phyloP scores from a whole-genome alignment of 108 stramenopile genomes.

The Pseudonitzschia pungens region DNA sequence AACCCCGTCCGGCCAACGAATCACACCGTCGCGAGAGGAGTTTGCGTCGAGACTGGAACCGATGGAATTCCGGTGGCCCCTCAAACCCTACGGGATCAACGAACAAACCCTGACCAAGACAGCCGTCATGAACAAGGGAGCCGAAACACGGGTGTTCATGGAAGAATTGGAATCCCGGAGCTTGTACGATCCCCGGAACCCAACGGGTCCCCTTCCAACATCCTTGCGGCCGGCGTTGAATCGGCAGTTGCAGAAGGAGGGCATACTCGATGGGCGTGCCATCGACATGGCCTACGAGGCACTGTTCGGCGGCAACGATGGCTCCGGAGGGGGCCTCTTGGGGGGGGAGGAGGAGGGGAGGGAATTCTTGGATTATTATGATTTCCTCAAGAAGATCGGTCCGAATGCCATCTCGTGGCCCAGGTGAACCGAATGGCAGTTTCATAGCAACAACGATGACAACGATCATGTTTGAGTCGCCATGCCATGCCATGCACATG shows the following conservation, averaged over 20 bases:
- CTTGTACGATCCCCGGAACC: slow-evolving; percentile 40
- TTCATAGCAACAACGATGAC: neutral
- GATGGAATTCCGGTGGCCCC: slow-evolving; percentile 35
- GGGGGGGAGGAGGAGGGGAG: neutral
- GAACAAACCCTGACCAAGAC: slow-evolving; percentile 28
- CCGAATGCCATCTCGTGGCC: slow-evolving; percentile 22
- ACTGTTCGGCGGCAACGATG: neutral
- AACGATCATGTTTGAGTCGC: neutral
- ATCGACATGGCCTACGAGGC: slow-evolving; percentile 10
- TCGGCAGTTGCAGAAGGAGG: slow-evolving; percentile 20
- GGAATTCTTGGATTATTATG: slow-evolving; percentile 25
- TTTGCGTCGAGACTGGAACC: slow-evolving; percentile 16
- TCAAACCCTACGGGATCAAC: slow-evolving; percentile 43
- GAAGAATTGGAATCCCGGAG: slow-evolving; percentile 37
- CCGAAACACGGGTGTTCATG: slow-evolving; percentile 43
- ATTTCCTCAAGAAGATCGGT: slow-evolving; percentile 22
- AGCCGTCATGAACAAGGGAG: slow-evolving; percentile 44
- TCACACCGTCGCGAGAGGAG: slow-evolving; percentile 3
- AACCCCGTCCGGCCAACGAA: too few species aligned
- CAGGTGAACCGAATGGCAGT: neutral
- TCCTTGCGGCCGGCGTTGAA: slow-evolving; percentile 39
- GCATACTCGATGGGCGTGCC: slow-evolving; percentile 1
- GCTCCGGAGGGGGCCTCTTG: neutral
- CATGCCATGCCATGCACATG: too few species aligned
- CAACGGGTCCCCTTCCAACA: slow-evolving; percentile 39